Conservation (phyloP, 2,329 filamentous ascomycete genomes). For the Fusarium sp. region DNA sequence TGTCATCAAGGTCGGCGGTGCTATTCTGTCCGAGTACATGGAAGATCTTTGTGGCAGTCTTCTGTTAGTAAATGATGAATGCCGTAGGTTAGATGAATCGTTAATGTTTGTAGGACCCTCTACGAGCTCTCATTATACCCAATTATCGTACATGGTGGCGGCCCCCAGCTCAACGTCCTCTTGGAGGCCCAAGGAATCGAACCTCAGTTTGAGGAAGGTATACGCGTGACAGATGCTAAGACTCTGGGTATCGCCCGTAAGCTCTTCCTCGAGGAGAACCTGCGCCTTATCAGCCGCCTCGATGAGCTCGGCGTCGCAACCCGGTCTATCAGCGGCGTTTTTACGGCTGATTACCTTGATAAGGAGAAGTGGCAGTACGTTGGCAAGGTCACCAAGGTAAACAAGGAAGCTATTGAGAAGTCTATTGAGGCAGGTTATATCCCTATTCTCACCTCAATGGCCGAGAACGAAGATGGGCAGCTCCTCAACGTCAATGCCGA, state of each 20-base stretch:
- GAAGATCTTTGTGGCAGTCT: no score
- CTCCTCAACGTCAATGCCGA: slow-evolving; percentile 98
- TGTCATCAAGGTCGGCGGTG: slow-evolving; percentile 97
- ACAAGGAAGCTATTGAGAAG: slow-evolving; percentile 90
- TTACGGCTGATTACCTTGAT: slow-evolving; percentile 94
- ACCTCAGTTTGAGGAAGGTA: slow-evolving; percentile 96
- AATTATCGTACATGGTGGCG: slow-evolving; percentile 94
- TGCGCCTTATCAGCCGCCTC: slow-evolving; percentile 82
- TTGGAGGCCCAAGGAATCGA: slow-evolving; percentile 93
- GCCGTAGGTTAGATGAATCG: no score
- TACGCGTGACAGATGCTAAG: slow-evolving; percentile 95
- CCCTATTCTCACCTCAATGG: slow-evolving; percentile 96
- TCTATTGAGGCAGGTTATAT: slow-evolving; percentile 93
- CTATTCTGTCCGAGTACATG: no score
- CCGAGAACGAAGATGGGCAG: slow-evolving; percentile 91
- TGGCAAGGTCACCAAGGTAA: slow-evolving; percentile 94
- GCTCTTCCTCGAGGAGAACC: slow-evolving; percentile 95
- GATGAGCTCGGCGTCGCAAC: slow-evolving; percentile 92
- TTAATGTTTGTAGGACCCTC: no score
- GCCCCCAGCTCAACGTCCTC: slow-evolving; percentile 93
- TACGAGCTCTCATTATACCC: no score
- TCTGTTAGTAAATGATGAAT: no score
- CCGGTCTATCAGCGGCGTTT: slow-evolving; percentile 91
- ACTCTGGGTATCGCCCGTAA: slow-evolving; percentile 92
- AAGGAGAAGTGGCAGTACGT: slow-evolving; percentile 97